Evolutionary conservation across 2,329 filamentous ascomycete genomes (phyloP).

Genomic region (Alternaria hordeiaustralica): DNA sequence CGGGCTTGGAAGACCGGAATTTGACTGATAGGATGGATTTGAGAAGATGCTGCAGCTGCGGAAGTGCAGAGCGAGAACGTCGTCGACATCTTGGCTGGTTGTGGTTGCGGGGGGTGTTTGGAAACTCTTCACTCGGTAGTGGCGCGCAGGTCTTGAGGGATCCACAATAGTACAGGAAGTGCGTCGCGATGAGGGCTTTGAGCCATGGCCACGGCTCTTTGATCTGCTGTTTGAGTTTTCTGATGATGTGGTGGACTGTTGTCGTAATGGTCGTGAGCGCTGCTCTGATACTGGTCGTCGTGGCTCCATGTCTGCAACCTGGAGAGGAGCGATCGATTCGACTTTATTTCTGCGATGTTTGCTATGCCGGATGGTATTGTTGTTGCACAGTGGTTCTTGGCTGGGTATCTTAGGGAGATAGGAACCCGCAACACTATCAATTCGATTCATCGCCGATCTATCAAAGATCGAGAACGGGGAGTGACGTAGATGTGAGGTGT

Average conservation of each 20-base stretch:
- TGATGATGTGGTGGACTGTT: constrained; percentile 37
- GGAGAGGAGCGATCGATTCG: constrained; percentile 4
- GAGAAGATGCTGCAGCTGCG: constrained; percentile 47
- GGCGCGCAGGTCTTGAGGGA: constrained; percentile 42
- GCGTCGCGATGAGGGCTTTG: constrained; percentile 44
- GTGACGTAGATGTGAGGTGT: constrained; percentile 22
- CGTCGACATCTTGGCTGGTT: constrained; percentile 44
- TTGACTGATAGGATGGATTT: constrained; percentile 37
- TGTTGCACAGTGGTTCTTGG: constrained; percentile 25
- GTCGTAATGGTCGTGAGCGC: constrained; percentile 28
- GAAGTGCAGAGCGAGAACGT: constrained; percentile 49
- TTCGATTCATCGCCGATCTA: constrained; percentile 42
- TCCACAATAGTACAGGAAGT: constrained; percentile 46
- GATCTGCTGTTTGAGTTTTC: constrained; percentile 38
- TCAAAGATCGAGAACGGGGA: constrained; percentile 22
- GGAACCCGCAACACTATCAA: constrained; percentile 42
- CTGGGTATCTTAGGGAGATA: constrained; percentile 24
- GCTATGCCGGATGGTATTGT: constrained; percentile 26
- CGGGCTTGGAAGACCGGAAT: constrained; percentile 28
- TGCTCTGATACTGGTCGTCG: constrained; percentile 36
- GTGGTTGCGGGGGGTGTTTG: constrained; percentile 32
- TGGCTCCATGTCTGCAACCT: constrained; percentile 17
- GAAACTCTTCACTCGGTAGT: constrained; percentile 45
- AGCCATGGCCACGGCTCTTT: constrained; percentile 35
- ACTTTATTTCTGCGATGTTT: constrained; percentile 19